phyloP scores from a whole-genome alignment of 352 stramenopile species.

The Thalassiosira livingstoniorum region DNA sequence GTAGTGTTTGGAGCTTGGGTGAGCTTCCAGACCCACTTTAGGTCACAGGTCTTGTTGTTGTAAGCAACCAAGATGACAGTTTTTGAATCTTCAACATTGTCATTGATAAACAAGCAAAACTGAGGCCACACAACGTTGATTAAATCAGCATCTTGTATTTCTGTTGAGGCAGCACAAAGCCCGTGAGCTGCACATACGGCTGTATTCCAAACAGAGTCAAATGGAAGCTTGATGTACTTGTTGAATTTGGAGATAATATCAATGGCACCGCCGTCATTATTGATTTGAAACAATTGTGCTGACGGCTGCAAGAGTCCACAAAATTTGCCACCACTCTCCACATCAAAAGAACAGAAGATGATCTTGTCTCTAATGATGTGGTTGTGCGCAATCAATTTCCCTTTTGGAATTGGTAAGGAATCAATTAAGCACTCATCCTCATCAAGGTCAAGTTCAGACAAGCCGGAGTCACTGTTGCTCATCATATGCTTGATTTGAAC shows the following conservation, averaged over 20 bases:
- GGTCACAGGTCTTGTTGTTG: not conserved
- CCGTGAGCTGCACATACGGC: not conserved
- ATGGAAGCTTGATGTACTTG: not conserved
- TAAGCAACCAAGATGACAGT: not conserved
- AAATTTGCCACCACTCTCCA: not conserved
- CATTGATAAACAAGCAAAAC: not conserved
- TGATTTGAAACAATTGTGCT: too few relatives aligned
- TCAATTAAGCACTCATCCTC: not conserved
- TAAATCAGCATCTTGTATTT: not conserved
- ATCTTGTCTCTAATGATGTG: not conserved
- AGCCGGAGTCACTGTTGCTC: too few relatives aligned
- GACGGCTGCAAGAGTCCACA: not conserved
- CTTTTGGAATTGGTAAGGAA: not conserved
- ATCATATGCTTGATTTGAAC: too few relatives aligned
- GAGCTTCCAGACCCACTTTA: conserved; percentile 1
- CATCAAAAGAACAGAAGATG: not conserved
- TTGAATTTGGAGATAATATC: conserved; percentile 2
- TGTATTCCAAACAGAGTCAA: not conserved
- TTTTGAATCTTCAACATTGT: not conserved
- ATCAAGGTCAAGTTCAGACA: too few relatives aligned
- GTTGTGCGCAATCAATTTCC: not conserved
- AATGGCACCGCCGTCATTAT: too few relatives aligned
- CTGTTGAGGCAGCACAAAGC: not conserved
- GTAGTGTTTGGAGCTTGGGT: not conserved
- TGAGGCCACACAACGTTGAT: not conserved